A percentile compares a stretch with the other conserved stretches of the same genome.
Conservation (phyloP, 2,329 filamentous ascomycete genomes). For the Didymosphaeria variabile region DNA sequence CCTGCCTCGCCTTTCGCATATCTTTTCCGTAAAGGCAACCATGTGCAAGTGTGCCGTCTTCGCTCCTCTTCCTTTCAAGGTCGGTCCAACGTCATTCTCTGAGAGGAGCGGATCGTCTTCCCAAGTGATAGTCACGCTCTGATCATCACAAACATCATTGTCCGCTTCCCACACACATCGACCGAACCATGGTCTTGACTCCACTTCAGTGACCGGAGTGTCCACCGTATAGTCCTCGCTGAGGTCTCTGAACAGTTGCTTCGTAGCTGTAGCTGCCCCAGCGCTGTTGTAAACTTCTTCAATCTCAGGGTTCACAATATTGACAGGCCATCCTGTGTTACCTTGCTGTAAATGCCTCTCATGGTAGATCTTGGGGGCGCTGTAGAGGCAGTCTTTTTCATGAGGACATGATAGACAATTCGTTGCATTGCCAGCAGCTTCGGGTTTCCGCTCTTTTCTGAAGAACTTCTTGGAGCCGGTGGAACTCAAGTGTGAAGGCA, state of each 20-base stretch:
- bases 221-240: slow-evolving; percentile 67
- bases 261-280: slow-evolving; percentile 60
- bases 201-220: slow-evolving; percentile 58
- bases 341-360: slow-evolving; percentile 72
- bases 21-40: slow-evolving; percentile 86
- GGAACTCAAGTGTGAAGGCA: slow-evolving; percentile 79
- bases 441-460: slow-evolving; percentile 77
- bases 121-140: slow-evolving; percentile 88
- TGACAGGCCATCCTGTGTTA: slow-evolving; percentile 81
- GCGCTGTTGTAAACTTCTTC: slow-evolving; percentile 71
- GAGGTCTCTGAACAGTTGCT: slow-evolving; percentile 59
- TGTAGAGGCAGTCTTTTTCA: slow-evolving; percentile 82
- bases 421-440: slow-evolving; percentile 75
- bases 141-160: slow-evolving; percentile 94
- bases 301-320: slow-evolving; percentile 90
- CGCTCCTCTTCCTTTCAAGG: slow-evolving; percentile 61
- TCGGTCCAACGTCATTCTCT: slow-evolving; percentile 24
- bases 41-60: slow-evolving; percentile 94
- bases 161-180: slow-evolving; percentile 94
- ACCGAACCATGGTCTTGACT: slow-evolving; percentile 75
- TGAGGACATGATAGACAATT: slow-evolving; percentile 86
- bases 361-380: slow-evolving; percentile 82
- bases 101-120: slow-evolving; percentile 68
- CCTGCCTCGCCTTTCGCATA: slow-evolving; percentile 84
- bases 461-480: slow-evolving; percentile 82